Evolutionary conservation across 1,284 basidiomycete species (phyloP).

Genomic region (Ustilago vetiveriae): DNA sequence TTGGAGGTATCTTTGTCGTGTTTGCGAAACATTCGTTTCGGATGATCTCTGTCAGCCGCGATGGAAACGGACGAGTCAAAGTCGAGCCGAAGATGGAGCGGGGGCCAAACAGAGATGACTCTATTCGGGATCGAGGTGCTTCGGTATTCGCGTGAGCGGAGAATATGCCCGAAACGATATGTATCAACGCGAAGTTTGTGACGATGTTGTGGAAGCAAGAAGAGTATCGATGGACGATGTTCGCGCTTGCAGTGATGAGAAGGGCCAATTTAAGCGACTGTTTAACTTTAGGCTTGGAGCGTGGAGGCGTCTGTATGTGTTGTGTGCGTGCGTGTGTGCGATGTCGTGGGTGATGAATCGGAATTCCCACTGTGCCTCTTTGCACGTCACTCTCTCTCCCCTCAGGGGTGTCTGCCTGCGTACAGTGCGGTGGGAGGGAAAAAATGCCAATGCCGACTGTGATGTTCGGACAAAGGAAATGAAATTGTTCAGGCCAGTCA

Average conservation of each 20-base stretch:
- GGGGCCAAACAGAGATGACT: not conserved
- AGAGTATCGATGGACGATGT: not conserved
- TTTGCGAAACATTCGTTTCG: slow-evolving; percentile 44
- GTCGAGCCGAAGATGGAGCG: slow-evolving; percentile 1
- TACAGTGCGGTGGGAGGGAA: too few relatives aligned
- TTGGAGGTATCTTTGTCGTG: slow-evolving; percentile 47
- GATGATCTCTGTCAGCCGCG: not conserved
- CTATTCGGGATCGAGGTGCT: not conserved
- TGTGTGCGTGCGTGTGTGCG: not conserved
- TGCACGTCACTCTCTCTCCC: not conserved
- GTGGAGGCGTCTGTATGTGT: slow-evolving; percentile 5
- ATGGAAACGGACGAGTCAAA: not conserved
- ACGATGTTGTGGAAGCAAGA: not conserved
- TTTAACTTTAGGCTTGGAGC: slow-evolving; percentile 4
- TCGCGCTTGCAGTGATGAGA: too few relatives aligned
- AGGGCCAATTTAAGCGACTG: not conserved
- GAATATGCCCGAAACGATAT: too few relatives aligned
- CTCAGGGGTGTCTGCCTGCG: too few relatives aligned
- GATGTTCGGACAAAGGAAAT: too few relatives aligned
- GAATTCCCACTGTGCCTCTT: too few relatives aligned
- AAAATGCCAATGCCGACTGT: too few relatives aligned
- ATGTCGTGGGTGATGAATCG: slow-evolving; percentile 4
- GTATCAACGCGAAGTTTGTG: too few relatives aligned
- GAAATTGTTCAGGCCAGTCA: too few relatives aligned
- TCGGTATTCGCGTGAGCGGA: too few relatives aligned